Evolutionary conservation across 257 asterid genomes (phyloP), one percentile per base, ranked within the genome.

Genomic region (Ophiorrhiza pumila): DNA sequence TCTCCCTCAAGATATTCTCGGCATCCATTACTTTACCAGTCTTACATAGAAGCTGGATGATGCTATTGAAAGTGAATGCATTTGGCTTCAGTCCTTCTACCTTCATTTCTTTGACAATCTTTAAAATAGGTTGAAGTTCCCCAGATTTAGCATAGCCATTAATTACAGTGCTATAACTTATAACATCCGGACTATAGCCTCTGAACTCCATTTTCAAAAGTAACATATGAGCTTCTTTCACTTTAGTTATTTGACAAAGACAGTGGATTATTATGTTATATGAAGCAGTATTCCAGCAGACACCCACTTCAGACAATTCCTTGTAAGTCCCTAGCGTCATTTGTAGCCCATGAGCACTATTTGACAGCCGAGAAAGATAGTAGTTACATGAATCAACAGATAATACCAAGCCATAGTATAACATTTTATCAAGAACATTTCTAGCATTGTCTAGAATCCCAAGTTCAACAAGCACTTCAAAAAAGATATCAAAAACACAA

Each of bases 101-200:
- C 72, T 72, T 83, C 95, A 92, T 92, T 72, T 79, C 80, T 82
- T 88, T 81, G 31, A 85, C 71, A 65, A 90, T 77, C 79, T 80
- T 92, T 57, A 85, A 77, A 82, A 82, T 88, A 32, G 58, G 29
- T 42, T 74, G 82, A 77, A 91, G 88, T 57, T 88, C 89, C 78
- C 87, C 92, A 41, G 80, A 71, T 49, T 65, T 79, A 78, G 92
- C 85, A 76, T 94, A 94, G 69, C 98, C 99, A 79, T 86, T 82
- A 69, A 92, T 84, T 65, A 94, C 76, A 53, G 96, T 90, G 80
- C 92, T 94, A 80, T 87, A 89, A 85, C 98, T 92, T 76, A 90
- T 84, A 74, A 82, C 79, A 84, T 92, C 97, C 50, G 99, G 96
- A 69, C 68, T n/a, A 71, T 87, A 90, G 34, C 97, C 99, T 77